These are phyloP conservation scores for Pseudocercospora vitis DNA, from an alignment of 2,329 filamentous ascomycete species.

Conservation along the genomic window DNA sequence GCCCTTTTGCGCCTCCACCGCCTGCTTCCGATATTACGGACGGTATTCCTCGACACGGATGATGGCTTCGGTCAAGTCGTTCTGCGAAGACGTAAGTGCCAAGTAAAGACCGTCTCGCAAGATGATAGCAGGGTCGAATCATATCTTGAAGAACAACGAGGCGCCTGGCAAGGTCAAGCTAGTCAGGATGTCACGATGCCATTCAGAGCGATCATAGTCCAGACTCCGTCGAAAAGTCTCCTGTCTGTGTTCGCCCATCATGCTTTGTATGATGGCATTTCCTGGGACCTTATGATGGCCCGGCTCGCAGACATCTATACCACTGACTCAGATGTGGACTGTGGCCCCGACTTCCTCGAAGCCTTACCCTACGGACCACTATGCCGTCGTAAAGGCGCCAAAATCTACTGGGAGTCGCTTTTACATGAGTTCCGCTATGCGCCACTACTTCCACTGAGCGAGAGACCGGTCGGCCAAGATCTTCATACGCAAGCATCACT, in stretches of 20 bases:
- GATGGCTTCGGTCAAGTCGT: conserved; percentile 78
- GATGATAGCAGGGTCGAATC: conserved; percentile 37
- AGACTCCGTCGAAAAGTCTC: conserved; percentile 33
- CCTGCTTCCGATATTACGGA: conserved; percentile 66
- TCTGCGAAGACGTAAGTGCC: conserved; percentile 42
- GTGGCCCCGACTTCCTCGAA: conserved; percentile 62
- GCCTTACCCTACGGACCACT: conserved; percentile 70
- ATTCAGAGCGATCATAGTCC: conserved; percentile 52
- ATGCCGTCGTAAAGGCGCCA: conserved; percentile 46
- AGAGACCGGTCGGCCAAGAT: background rate
- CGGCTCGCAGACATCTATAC: conserved; percentile 57
- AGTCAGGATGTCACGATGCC: conserved; percentile 51
- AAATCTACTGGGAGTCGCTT: conserved; percentile 64
- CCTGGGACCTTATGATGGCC: conserved; percentile 67
- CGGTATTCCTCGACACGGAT: conserved; percentile 68
- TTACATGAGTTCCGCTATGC: conserved; percentile 47
- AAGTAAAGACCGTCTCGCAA: conserved; percentile 40
- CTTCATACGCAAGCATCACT: background rate
- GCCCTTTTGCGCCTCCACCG: conserved; percentile 60
- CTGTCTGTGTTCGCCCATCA: conserved; percentile 76
- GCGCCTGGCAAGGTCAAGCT: conserved; percentile 58
- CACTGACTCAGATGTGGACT: conserved; percentile 27
- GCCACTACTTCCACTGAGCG: conserved; percentile 11
- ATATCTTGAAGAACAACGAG: conserved; percentile 41
- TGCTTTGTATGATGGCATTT: conserved; percentile 81